phyloP scores from a whole-genome alignment of 805 yeast genomes.

The Saturnispora diversa region DNA sequence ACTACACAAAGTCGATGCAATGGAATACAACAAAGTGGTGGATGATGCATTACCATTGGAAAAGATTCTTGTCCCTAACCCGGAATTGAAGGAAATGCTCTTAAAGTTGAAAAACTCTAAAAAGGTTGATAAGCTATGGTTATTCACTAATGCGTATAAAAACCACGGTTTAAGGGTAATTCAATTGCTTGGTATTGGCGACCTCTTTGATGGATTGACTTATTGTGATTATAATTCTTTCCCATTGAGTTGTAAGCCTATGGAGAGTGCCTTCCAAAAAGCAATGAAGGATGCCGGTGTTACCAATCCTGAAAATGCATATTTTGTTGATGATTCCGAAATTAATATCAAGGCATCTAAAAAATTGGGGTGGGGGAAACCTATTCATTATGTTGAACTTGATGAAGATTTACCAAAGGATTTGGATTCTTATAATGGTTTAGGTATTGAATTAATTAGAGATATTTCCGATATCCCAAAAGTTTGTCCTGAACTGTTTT shows the following conservation, averaged over 20 bases:
- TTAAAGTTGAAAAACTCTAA: conserved; percentile 35
- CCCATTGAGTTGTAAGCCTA: conserved; percentile 85
- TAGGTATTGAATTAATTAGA: conserved; percentile 46
- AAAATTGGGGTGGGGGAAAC: conserved; percentile 60
- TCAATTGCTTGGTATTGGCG: conserved; percentile 78
- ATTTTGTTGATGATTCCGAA: conserved; percentile 84
- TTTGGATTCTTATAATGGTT: conserved; percentile 28
- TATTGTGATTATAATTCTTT: conserved; percentile 76
- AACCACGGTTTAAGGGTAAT: conserved; percentile 82
- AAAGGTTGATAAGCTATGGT: conserved; percentile 71
- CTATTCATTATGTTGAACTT: conserved; percentile 69
- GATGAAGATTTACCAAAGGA: conserved; percentile 40
- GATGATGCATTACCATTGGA: conserved; percentile 91
- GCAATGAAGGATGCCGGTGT: conserved; percentile 63
- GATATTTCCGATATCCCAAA: conserved; percentile 47
- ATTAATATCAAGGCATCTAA: conserved; percentile 70
- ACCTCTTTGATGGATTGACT: conserved; percentile 87
- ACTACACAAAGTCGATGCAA: conserved; percentile 67
- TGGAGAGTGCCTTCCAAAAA: conserved; percentile 53
- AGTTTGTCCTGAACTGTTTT: conserved; percentile 46
- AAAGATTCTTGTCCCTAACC: conserved; percentile 59
- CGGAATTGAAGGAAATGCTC: conserved; percentile 44
- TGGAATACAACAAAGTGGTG: conserved; percentile 80
- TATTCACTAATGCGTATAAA: conserved; percentile 89
- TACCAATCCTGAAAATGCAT: conserved; percentile 39